Conservation (phyloP, 2,329 filamentous ascomycete genomes). For the Aureobasidium subglaciale region DNA sequence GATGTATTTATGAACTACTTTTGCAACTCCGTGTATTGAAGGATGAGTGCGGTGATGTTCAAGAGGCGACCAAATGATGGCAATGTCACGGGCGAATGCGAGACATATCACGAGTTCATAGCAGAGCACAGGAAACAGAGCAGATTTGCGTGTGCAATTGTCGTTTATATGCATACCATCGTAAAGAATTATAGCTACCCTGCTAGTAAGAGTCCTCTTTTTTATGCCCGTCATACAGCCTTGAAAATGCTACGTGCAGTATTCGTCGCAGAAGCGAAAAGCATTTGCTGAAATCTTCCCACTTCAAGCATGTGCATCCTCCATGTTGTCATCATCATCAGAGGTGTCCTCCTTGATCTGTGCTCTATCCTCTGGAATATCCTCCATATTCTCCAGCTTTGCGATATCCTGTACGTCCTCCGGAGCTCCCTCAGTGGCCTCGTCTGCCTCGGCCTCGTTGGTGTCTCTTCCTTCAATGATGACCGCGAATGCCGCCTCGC, state of each 20-base stretch:
- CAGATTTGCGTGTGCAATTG: neutral
- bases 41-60: neutral
- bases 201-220: neutral
- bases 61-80: neutral
- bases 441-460: neutral
- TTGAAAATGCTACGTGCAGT: too few relatives aligned
- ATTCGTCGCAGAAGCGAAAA: too few relatives aligned
- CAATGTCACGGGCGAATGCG: too few relatives aligned
- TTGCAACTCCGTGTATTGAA: too few relatives aligned
- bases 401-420: neutral
- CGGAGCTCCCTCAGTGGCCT: neutral
- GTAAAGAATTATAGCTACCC: neutral
- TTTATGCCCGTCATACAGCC: neutral
- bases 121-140: neutral
- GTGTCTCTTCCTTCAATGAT: constrained; percentile 1
- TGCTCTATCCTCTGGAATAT: neutral
- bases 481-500: neutral
- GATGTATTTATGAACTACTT: too few relatives aligned
- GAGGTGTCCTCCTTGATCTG: neutral
- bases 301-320: neutral
- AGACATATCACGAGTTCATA: neutral
- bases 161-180: constrained; percentile 9
- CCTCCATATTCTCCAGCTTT: neutral
- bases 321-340: neutral
- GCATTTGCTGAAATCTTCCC: neutral